phyloP scores from a whole-genome alignment of 2,329 filamentous ascomycete genomes.

The Blumeria graminis region DNA sequence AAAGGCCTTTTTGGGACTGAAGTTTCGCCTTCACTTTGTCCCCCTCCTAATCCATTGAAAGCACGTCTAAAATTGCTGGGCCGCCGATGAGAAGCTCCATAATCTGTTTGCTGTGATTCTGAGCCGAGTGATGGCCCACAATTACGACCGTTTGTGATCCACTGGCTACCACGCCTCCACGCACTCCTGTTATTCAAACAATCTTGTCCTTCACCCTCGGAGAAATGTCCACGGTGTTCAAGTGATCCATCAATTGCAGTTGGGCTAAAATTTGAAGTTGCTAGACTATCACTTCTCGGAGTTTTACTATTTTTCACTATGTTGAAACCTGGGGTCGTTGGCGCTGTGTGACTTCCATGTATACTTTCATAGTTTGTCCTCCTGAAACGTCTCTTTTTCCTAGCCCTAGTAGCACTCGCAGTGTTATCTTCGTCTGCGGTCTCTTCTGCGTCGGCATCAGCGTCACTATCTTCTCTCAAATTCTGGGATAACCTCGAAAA shows the following conservation, averaged over 20 bases:
- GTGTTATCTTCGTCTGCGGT: conserved; percentile 51
- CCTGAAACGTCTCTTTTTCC: conserved; percentile 38
- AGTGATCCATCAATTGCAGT: conserved; percentile 35
- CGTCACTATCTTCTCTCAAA: conserved; percentile 38
- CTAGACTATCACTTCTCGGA: conserved; percentile 7
- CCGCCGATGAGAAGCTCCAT: conserved; percentile 26
- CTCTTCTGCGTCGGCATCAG: conserved; percentile 63
- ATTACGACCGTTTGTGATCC: conserved; percentile 25
- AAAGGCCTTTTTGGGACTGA: conserved; percentile 31
- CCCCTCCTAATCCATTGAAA: conserved; percentile 32
- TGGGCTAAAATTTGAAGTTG: conserved; percentile 29
- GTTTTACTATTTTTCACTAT: conserved; percentile 9
- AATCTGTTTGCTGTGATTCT: conserved; percentile 27
- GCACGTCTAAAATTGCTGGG: conserved; percentile 36
- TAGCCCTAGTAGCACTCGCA: conserved; percentile 25
- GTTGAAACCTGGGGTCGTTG: conserved; percentile 32
- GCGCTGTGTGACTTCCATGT: conserved; percentile 32
- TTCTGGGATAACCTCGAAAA: conserved; percentile 27
- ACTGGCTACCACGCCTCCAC: conserved; percentile 30
- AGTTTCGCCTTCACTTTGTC: conserved; percentile 40
- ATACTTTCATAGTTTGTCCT: conserved; percentile 25
- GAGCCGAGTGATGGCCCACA: conserved; percentile 24
- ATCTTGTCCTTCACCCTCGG: conserved; percentile 51
- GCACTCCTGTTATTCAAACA: conserved; percentile 28
- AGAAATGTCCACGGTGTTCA: conserved; percentile 38